These are phyloP conservation scores for Colletotrichum destructivum DNA, from an alignment of 2,329 filamentous ascomycete genomes.

Conservation along the genomic window DNA sequence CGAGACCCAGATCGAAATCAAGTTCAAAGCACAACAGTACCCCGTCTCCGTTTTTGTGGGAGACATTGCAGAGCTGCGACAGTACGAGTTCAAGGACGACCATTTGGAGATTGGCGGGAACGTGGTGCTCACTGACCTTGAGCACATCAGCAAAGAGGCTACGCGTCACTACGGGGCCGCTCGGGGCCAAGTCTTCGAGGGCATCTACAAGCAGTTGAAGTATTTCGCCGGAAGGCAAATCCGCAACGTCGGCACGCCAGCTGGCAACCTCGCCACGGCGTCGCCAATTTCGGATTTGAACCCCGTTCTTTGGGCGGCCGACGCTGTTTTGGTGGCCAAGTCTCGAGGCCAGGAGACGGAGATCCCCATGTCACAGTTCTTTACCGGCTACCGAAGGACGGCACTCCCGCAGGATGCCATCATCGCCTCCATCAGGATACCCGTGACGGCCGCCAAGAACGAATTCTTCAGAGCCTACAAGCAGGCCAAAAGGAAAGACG, in stretches of 20 bases:
- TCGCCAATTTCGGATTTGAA: slow-evolving; percentile 98
- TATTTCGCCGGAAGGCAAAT: slow-evolving; percentile 98
- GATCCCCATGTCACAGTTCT: slow-evolving; percentile 94
- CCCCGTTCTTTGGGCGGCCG: slow-evolving; percentile 90
- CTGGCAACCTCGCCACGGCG: slow-evolving; percentile 93
- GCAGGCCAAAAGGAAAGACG: slow-evolving; percentile 96
- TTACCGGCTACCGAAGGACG: slow-evolving; percentile 90
- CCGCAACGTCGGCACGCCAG: slow-evolving; percentile 96
- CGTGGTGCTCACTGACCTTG: slow-evolving; percentile 91
- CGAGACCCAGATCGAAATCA: slow-evolving; percentile 98
- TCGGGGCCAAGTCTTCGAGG: slow-evolving; percentile 85
- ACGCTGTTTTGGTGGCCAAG: slow-evolving; percentile 85
- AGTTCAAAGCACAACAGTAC: slow-evolving; percentile 96
- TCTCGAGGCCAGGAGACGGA: slow-evolving; percentile 81
- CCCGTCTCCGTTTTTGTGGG: slow-evolving; percentile 92
- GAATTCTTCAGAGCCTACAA: slow-evolving; percentile 95
- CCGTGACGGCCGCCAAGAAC: slow-evolving; percentile 79
- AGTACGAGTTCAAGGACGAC: slow-evolving; percentile 84
- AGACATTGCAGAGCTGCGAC: slow-evolving; percentile 90
- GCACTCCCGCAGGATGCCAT: slow-evolving; percentile 86
- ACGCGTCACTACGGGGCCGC: slow-evolving; percentile 81
- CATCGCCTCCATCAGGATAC: slow-evolving; percentile 90
- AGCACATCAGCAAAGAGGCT: slow-evolving; percentile 85
- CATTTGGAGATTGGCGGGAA: slow-evolving; percentile 95
- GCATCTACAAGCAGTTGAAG: slow-evolving; percentile 92